A percentile compares a stretch with the other conserved stretches of the same genome.
These are phyloP conservation scores for Raffaelea albimanens DNA, from an alignment of 2,329 filamentous ascomycete genomes.

Conservation along the genomic window DNA sequence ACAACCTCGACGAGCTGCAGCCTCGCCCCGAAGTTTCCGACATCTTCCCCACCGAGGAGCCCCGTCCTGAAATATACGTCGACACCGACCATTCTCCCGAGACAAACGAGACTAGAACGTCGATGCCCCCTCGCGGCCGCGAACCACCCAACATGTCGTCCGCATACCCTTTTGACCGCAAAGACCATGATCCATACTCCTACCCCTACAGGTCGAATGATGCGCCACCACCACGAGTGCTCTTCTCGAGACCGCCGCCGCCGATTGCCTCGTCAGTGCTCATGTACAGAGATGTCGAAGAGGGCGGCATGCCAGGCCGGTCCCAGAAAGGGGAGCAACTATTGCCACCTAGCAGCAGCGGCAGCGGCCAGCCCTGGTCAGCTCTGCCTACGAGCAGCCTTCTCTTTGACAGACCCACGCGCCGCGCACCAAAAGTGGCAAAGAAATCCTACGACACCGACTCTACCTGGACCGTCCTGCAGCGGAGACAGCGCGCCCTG, in stretches of 20 bases:
- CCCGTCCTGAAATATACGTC: too few species aligned
- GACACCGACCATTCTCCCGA: too few species aligned
- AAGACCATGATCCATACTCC: conserved; percentile 1
- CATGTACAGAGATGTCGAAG: conserved; percentile 23
- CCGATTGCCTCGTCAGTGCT: conserved; percentile 37
- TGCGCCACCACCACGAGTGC: conserved; percentile 8
- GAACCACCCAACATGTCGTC: too few species aligned
- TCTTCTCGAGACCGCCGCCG: conserved; percentile 41
- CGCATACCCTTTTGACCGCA: background rate
- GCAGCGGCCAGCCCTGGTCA: conserved; percentile 19
- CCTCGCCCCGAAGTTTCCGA: conserved; percentile 18
- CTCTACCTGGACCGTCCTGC: conserved; percentile 36
- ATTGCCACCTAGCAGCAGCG: background rate
- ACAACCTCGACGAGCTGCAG: conserved; percentile 23
- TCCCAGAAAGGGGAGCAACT: conserved; percentile 2
- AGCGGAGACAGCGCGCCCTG: conserved; percentile 34
- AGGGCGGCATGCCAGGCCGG: too few species aligned
- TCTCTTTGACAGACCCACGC: conserved; percentile 24
- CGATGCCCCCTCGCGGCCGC: too few species aligned
- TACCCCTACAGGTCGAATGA: conserved; percentile 4
- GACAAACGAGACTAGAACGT: too few species aligned
- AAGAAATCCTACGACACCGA: conserved; percentile 23
- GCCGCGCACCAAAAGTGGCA: conserved; percentile 2
- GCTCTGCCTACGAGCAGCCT: conserved; percentile 23
- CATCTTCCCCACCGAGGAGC: conserved; percentile 7